Evolutionary conservation across 2,329 filamentous ascomycete species (phyloP).

Genomic region (Aureobasidium pullulans): DNA sequence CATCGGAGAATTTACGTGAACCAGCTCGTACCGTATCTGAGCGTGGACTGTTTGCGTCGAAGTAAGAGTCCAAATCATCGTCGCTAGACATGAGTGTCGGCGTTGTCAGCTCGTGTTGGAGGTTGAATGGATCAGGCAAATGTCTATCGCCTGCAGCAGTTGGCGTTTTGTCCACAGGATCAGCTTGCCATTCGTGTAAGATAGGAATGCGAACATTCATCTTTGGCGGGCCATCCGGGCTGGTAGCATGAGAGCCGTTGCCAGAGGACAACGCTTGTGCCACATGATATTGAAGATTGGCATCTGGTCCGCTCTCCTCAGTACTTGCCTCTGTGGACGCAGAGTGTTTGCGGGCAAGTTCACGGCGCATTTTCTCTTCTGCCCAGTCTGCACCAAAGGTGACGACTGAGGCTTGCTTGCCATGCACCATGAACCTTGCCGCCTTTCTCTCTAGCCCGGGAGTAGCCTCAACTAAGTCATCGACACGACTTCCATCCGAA

Average conservation of each 20-base stretch:
- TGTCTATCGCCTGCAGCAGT: neutral
- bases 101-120: neutral
- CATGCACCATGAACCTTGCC: slow-evolving; percentile 91
- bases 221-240: neutral
- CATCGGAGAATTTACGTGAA: neutral
- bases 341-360: slow-evolving; percentile 15
- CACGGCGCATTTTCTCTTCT: slow-evolving; percentile 36
- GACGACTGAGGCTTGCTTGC: slow-evolving; percentile 95
- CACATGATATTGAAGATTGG: slow-evolving; percentile 6
- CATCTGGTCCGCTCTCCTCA: slow-evolving; percentile 9
- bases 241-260: neutral
- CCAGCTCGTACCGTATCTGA: neutral
- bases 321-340: neutral
- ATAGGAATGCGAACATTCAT: neutral
- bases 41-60: slow-evolving; percentile 7
- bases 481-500: slow-evolving; percentile 41
- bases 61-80: slow-evolving; percentile 11
- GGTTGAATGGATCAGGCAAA: neutral
- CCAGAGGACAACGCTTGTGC: neutral
- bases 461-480: slow-evolving; percentile 50
- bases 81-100: slow-evolving; percentile 6
- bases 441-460: slow-evolving; percentile 64
- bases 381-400: slow-evolving; percentile 93
- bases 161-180: neutral
- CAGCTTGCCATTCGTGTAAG: neutral